phyloP scores from a whole-genome alignment of 2,329 filamentous ascomycete genomes.

The Cercospora brassicicola region DNA sequence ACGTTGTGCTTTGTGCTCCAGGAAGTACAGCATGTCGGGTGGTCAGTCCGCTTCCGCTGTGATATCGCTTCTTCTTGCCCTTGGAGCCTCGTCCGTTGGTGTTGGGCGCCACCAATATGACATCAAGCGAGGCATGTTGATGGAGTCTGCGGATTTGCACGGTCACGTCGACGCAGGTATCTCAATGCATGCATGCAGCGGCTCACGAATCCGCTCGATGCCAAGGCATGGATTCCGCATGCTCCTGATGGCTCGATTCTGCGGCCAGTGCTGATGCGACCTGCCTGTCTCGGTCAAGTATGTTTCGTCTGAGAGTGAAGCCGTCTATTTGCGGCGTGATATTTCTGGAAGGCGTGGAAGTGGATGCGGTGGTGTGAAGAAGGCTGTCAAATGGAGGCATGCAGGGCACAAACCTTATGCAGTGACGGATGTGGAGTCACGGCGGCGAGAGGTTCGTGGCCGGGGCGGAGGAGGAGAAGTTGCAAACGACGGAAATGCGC shows the following conservation, averaged over 20 bases:
- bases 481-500: neutral
- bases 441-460: neutral
- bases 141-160: neutral
- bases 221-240: neutral
- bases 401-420: neutral
- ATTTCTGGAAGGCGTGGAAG: neutral
- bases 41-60: neutral
- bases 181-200: neutral
- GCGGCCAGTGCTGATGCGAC: neutral
- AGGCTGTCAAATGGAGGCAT: neutral
- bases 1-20: neutral
- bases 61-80: neutral
- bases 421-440: neutral
- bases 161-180: neutral
- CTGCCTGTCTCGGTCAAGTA: neutral
- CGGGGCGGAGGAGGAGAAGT: neutral
- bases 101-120: neutral
- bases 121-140: neutral
- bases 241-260: neutral
- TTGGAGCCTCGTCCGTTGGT: neutral
- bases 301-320: neutral
- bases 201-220: neutral
- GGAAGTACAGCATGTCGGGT: neutral
- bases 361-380: neutral
- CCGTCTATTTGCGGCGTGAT: neutral